Evolutionary conservation across 805 yeast genomes (phyloP).

Genomic region (Lipomyces orientalis): DNA sequence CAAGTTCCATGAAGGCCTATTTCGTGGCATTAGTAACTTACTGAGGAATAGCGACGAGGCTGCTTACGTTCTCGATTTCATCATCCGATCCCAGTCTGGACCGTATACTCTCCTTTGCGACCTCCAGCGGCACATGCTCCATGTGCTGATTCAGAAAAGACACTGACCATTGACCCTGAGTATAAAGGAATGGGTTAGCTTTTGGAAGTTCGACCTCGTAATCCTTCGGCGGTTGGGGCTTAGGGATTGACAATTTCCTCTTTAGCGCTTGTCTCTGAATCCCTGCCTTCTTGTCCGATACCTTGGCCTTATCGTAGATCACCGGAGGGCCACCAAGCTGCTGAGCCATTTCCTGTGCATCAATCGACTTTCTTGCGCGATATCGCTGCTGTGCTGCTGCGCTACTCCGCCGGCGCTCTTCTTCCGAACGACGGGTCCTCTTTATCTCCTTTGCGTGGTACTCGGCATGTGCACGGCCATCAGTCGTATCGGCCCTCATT

Average conservation of each 20-base stretch:
- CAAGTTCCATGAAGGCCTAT: conserved; percentile 13
- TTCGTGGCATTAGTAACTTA: not conserved
- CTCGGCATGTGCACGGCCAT: conserved; percentile 28
- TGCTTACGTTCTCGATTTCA: not conserved
- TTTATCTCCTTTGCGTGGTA: conserved; percentile 24
- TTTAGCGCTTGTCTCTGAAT: conserved; percentile 21
- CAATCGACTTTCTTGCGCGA: conserved; percentile 23
- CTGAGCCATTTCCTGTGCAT: conserved; percentile 23
- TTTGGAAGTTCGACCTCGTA: conserved; percentile 7
- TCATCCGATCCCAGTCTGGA: conserved; percentile 10
- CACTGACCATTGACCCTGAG: conserved; percentile 20
- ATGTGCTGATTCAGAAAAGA: conserved; percentile 19
- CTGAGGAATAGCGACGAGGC: not conserved
- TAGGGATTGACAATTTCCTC: conserved; percentile 17
- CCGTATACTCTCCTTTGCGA: conserved; percentile 11
- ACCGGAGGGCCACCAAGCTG: conserved; percentile 26
- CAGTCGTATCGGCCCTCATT: conserved; percentile 24
- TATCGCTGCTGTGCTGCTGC: conserved; percentile 33
- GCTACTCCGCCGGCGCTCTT: conserved; percentile 23
- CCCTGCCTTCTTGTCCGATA: conserved; percentile 29
- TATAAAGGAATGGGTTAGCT: conserved; percentile 24
- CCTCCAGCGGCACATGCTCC: conserved; percentile 19
- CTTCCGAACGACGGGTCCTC: conserved; percentile 20
- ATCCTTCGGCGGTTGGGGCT: conserved; percentile 19
- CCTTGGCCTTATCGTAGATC: conserved; percentile 27